Percentiles rank a stretch among this genome's conserved stretches.
These are phyloP conservation scores for Macrotyloma uniflorum DNA, from an alignment of 306 rosid genomes.

Conservation along the genomic window DNA sequence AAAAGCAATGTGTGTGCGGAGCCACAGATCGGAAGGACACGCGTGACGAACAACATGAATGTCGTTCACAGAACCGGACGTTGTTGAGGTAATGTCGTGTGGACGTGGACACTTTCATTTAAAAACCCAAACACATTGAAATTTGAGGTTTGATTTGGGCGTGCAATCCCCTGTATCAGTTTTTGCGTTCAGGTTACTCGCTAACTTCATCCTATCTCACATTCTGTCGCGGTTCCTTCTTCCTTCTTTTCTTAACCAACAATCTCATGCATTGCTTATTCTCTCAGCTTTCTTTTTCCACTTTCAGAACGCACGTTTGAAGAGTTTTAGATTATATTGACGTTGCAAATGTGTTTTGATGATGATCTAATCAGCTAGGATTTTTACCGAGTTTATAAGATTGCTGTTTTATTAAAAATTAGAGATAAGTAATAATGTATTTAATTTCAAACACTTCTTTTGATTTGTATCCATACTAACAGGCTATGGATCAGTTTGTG, in stretches of 20 bases:
- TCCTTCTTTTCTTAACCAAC: neutral
- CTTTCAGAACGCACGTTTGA: neutral
- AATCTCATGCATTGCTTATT: neutral
- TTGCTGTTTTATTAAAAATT: neutral
- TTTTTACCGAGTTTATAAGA: neutral
- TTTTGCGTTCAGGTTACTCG: neutral
- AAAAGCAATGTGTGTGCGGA: slow-evolving; percentile 31
- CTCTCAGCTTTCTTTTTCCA: no score
- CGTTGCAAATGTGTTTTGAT: neutral
- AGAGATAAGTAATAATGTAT: no score
- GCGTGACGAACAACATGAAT: slow-evolving; percentile 43
- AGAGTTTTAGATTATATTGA: neutral
- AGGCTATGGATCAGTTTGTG: neutral
- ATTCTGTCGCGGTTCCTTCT: neutral
- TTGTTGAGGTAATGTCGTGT: slow-evolving; percentile 5
- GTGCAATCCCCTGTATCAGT: neutral
- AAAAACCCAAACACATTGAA: slow-evolving; percentile 38
- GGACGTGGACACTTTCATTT: slow-evolving; percentile 16
- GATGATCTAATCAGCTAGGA: neutral
- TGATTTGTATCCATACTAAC: neutral
- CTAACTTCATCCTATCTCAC: neutral
- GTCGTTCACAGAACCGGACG: slow-evolving; percentile 40
- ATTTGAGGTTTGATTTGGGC: slow-evolving; percentile 34
- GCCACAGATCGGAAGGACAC: slow-evolving; percentile 41
- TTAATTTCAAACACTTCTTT: neutral